A percentile compares a stretch with the other conserved stretches of the same genome.
Evolutionary conservation across 2,329 filamentous ascomycete genomes (phyloP).

Genomic region (Diaporthe batatas): DNA sequence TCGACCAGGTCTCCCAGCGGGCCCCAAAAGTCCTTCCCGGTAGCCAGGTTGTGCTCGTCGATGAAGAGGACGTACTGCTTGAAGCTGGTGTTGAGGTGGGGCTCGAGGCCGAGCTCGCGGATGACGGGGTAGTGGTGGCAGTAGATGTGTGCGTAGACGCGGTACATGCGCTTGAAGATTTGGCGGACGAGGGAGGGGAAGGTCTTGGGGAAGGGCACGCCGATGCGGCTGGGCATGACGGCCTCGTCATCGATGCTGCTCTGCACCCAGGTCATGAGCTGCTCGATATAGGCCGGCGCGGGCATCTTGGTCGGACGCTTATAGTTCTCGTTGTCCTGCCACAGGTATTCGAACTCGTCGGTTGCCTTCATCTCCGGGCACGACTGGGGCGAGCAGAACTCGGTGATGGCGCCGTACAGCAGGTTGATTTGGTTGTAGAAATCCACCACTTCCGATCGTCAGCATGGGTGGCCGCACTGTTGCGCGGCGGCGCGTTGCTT

Average conservation of each 20-base stretch:
- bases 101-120: slow-evolving; percentile 92
- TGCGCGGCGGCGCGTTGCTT: slow-evolving; percentile 47
- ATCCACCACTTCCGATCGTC: slow-evolving; percentile 82
- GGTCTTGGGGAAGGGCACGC: slow-evolving; percentile 93
- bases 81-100: slow-evolving; percentile 98
- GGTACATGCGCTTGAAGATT: slow-evolving; percentile 99
- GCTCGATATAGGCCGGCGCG: slow-evolving; percentile 96
- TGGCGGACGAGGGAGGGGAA: slow-evolving; percentile 91
- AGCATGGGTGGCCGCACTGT: background rate
- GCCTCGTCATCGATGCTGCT: slow-evolving; percentile 94
- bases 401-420: slow-evolving; percentile 97
- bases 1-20: slow-evolving; percentile 95
- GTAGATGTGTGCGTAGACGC: slow-evolving; percentile 99
- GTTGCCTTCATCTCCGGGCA: slow-evolving; percentile 99
- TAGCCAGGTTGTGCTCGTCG: slow-evolving; percentile 93
- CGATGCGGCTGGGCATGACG: slow-evolving; percentile 94
- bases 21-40: slow-evolving; percentile 97
- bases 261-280: slow-evolving; percentile 97
- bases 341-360: slow-evolving; percentile 99
- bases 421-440: slow-evolving; percentile 99
- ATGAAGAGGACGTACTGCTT: slow-evolving; percentile 99
- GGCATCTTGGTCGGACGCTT: slow-evolving; percentile 98
- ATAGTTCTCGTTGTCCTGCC: slow-evolving; percentile 95
- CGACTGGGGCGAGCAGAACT: slow-evolving; percentile 97
- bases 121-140: slow-evolving; percentile 99